Evolutionary conservation across 75 land plant genomes (phyloP).

Genomic region (Azolla pinnata): DNA sequence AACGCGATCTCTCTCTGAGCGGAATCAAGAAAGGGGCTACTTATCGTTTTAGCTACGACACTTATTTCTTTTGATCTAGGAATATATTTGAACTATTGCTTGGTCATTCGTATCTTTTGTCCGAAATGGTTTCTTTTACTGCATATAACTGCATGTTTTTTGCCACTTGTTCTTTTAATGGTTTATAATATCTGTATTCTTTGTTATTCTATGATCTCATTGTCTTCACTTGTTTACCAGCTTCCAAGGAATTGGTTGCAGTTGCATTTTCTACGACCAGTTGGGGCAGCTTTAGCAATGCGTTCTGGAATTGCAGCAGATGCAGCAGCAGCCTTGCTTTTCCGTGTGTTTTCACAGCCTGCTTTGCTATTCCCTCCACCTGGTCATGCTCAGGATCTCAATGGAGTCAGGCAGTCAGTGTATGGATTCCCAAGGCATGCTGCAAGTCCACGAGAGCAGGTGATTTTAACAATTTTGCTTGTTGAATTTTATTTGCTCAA

Average conservation of each 20-base stretch:
- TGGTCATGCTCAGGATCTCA: slow-evolving; percentile 70
- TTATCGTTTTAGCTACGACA: too few relatives aligned
- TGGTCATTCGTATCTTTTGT: too few relatives aligned
- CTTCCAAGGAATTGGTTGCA: slow-evolving; percentile 91
- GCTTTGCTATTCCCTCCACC: slow-evolving; percentile 77
- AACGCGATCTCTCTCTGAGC: too few relatives aligned
- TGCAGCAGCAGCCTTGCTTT: slow-evolving; percentile 93
- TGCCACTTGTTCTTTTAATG: too few relatives aligned
- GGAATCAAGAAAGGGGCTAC: too few relatives aligned
- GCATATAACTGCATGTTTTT: too few relatives aligned
- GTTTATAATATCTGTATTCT: too few relatives aligned
- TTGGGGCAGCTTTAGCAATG: slow-evolving; percentile 91
- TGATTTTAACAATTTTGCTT: neutral
- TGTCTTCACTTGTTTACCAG: slow-evolving; percentile 20
- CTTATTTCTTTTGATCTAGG: too few relatives aligned
- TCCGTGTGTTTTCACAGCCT: slow-evolving; percentile 82
- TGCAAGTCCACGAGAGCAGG: slow-evolving; percentile 13
- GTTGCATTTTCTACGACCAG: slow-evolving; percentile 77
- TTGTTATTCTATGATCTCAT: neutral
- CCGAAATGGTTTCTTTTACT: too few relatives aligned
- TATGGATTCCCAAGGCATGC: slow-evolving; percentile 18
- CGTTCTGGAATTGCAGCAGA: slow-evolving; percentile 83
- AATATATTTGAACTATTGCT: too few relatives aligned
- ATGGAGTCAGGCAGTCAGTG: slow-evolving; percentile 31
- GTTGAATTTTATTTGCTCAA: too few relatives aligned